Evolutionary conservation across 192 early-diverging fungal genomes (phyloP), one percentile per base, ranked within the genome.

Genomic region (Diversispora epigaea): DNA sequence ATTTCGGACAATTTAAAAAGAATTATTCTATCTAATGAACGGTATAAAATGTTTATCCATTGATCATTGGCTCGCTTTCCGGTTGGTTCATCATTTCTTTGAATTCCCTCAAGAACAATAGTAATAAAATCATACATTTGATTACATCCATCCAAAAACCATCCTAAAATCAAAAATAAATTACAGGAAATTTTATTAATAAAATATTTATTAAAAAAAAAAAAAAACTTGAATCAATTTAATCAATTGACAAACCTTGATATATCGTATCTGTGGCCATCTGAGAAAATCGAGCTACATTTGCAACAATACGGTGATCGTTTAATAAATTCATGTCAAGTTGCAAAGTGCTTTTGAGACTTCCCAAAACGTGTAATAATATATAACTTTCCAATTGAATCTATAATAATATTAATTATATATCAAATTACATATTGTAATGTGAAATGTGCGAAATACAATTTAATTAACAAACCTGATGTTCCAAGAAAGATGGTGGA

Each of bases 11-110:
- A 50, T 22, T 82, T 83, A 44, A 87, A 79, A 2, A 88, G 73
- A 14, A 90, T 83, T 39, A 86, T 78, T 6, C 87, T 79, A 73
- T 90, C 85, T 41, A 90, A 81, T 7, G 86, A 75, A 4, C 80
- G 80, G 21, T 81, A 85, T 1, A 86, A 41, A 1, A 63, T 11
- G 17, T 62, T 58, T n/a, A 86, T 46, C 3, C 77, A 65, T 11
- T 74, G 54, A 8, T 89, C 85, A 9, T 71, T 71, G 0, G 76
- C 62, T 3, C 68, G 73, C 50, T 68, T 71, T 32, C 65, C 58
- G 7, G 44, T 74, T 5, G 55, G 43, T 1, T 69, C 57, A 8
- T 73, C 72, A 40, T 84, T 74, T 7, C 73, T 74, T 32, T 32
- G 25, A 32, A 32, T 32, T 32, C 25, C 25, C 55, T 87, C 86